phyloP scores from a whole-genome alignment of 768 basidiomycete species.

The Fomitopsis serialis region DNA sequence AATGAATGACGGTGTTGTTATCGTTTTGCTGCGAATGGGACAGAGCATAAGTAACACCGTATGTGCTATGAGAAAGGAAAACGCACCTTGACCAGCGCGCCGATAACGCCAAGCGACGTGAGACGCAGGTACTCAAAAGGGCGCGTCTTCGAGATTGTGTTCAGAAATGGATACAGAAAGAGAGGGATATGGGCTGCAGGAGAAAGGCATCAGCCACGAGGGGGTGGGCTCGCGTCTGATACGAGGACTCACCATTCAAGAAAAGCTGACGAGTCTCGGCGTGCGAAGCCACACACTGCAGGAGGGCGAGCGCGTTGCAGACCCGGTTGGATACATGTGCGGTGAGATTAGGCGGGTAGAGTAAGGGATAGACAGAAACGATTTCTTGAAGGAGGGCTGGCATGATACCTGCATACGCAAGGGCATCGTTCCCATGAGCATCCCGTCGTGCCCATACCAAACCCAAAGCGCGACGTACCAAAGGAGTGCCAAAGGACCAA shows the following conservation, averaged over 20 bases:
- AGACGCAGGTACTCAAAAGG: conserved; percentile 99
- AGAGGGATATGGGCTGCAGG: conserved; percentile 88
- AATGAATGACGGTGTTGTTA: conserved; percentile 98
- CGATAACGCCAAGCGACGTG: conserved; percentile 98
- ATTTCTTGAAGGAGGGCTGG: conserved; percentile 96
- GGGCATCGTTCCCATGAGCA: background rate
- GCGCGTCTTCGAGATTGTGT: conserved; percentile 98
- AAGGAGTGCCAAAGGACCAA: conserved; percentile 98
- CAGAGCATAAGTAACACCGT: background rate
- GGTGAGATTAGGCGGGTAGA: conserved; percentile 92
- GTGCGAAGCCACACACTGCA: conserved; percentile 98
- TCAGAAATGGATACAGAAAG: conserved; percentile 93
- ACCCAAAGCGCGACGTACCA: conserved; percentile 42
- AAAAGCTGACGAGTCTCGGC: conserved; percentile 94
- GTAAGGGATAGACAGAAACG: conserved; percentile 93
- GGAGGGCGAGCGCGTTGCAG: conserved; percentile 94
- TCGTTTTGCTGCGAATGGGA: conserved; percentile 80
- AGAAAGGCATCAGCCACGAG: background rate
- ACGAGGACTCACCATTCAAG: conserved; percentile 69
- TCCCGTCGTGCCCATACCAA: background rate
- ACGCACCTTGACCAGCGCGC: conserved; percentile 90
- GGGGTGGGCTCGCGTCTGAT: too few species aligned
- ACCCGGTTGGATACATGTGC: conserved; percentile 98
- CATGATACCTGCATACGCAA: conserved; percentile 74
- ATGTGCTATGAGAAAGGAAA: background rate